Evolutionary conservation across 495 filamentous ascomycete species (phyloP).

Genomic region (Penicillium coprophilum): DNA sequence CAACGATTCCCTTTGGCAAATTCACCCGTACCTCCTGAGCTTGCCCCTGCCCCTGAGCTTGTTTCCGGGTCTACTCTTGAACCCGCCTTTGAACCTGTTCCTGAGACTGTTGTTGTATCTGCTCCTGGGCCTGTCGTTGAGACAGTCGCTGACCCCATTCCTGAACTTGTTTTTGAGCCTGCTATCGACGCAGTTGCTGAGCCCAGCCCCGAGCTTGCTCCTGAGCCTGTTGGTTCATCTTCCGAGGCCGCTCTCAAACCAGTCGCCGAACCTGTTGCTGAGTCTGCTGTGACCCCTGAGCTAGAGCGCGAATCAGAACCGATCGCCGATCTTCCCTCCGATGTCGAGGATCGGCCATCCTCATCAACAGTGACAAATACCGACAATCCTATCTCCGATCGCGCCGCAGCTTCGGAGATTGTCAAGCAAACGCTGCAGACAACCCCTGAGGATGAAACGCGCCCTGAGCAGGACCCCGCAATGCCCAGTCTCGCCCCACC

Average conservation of each 20-base stretch:
- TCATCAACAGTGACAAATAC: slow-evolving; percentile 17
- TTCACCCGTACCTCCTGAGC: slow-evolving; percentile 9
- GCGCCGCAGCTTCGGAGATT: slow-evolving; percentile 9
- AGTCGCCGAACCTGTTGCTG: background rate
- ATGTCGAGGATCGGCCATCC: slow-evolving; percentile 21
- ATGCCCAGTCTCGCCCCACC: slow-evolving; percentile 30
- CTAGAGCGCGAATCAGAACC: slow-evolving; percentile 20
- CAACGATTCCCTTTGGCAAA: background rate
- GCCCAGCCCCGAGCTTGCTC: background rate
- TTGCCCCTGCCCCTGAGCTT: slow-evolving; percentile 7
- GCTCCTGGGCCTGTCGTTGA: background rate
- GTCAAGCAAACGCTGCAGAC: slow-evolving; percentile 26
- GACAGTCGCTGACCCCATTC: background rate
- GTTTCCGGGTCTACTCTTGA: background rate
- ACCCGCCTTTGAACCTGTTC: background rate
- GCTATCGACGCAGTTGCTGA: background rate
- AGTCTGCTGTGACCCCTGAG: slow-evolving; percentile 18
- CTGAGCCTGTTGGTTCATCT: background rate
- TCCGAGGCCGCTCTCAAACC: background rate
- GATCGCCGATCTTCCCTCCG: slow-evolving; percentile 22
- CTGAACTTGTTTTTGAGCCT: background rate
- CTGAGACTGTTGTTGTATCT: background rate
- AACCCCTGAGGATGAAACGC: slow-evolving; percentile 32
- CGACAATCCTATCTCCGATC: slow-evolving; percentile 15
- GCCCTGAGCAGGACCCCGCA: slow-evolving; percentile 27